Conservation (phyloP, 345 rosid species). For the Salix arbutifolia region DNA sequence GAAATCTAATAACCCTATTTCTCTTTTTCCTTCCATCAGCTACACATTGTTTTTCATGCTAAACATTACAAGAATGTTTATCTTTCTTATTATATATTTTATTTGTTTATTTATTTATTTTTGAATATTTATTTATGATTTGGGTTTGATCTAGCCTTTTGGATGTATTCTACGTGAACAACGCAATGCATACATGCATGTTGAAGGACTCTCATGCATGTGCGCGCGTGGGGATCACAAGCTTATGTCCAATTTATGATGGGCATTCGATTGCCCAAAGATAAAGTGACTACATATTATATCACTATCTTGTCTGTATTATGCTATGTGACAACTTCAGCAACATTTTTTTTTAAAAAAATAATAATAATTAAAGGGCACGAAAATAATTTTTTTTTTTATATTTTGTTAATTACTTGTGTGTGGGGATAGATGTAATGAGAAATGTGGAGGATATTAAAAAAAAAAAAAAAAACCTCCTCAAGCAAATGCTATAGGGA, state of each 20-base stretch:
- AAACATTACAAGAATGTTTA: too few relatives aligned
- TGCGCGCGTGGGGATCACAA: slow-evolving; percentile 9
- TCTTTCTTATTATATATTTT: too few relatives aligned
- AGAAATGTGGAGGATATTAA: neutral
- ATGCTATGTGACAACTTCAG: neutral
- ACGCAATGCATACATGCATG: slow-evolving; percentile 16
- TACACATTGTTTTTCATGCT: too few relatives aligned
- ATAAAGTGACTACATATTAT: neutral
- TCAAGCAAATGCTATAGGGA: slow-evolving; percentile 1
- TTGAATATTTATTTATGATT: too few relatives aligned
- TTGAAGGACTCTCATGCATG: slow-evolving; percentile 13
- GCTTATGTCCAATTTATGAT: slow-evolving; percentile 19
- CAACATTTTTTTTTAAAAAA: neutral
- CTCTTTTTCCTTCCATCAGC: too few relatives aligned
- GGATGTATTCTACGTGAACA: slow-evolving; percentile 36
- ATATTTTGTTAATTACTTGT: neutral
- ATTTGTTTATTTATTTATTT: too few relatives aligned
- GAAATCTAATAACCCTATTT: too few relatives aligned
- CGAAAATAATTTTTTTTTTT: neutral
- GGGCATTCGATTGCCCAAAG: neutral
- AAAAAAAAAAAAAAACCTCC: neutral
- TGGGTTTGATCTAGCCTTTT: too few relatives aligned
- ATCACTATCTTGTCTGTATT: slow-evolving; percentile 10
- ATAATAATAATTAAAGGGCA: neutral
- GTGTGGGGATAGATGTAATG: neutral